Conservation (phyloP, 306 rosid genomes). For the Cicer pinnatifidum region DNA sequence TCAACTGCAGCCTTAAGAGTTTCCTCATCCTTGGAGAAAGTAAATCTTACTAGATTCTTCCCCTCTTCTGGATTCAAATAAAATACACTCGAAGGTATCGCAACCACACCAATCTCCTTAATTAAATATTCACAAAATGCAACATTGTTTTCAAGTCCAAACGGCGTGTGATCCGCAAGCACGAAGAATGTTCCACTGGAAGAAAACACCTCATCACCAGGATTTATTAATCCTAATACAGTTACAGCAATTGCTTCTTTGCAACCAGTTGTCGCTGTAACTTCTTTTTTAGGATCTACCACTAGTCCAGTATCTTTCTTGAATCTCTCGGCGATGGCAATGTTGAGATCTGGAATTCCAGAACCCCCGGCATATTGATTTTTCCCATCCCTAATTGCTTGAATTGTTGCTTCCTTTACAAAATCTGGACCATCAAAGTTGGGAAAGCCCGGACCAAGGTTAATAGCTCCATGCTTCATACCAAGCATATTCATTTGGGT, state of each 20-base stretch:
- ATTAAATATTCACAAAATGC: constrained; percentile 82
- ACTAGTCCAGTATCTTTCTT: constrained; percentile 71
- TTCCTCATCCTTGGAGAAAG: constrained; percentile 86
- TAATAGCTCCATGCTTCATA: constrained; percentile 71
- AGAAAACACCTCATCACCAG: constrained; percentile 87
- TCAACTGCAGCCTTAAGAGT: constrained; percentile 74
- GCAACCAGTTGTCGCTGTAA: constrained; percentile 82
- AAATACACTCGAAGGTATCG: constrained; percentile 84
- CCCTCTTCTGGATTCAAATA: constrained; percentile 87
- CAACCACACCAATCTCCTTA: constrained; percentile 86
- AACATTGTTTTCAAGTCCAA: constrained; percentile 74
- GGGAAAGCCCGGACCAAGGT: constrained; percentile 92
- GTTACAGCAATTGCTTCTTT: constrained; percentile 91
- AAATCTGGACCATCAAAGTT: constrained; percentile 51
- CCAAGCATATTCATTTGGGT: constrained; percentile 77
- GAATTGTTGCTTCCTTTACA: constrained; percentile 77
- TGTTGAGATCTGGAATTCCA: constrained; percentile 77
- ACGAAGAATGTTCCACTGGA: constrained; percentile 81
- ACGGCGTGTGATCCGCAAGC: constrained; percentile 85
- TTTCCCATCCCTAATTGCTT: constrained; percentile 76
- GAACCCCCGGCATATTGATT: constrained; percentile 80
- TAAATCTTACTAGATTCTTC: constrained; percentile 78
- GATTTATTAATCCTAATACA: constrained; percentile 78
- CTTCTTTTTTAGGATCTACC: constrained; percentile 78
- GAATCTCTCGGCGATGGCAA: constrained; percentile 77